Percentiles rank a stretch among this genome's conserved stretches.
These are phyloP conservation scores for Oryza brachyantha DNA, from an alignment of 176 grass and related monocot genomes.

Conservation along the genomic window DNA sequence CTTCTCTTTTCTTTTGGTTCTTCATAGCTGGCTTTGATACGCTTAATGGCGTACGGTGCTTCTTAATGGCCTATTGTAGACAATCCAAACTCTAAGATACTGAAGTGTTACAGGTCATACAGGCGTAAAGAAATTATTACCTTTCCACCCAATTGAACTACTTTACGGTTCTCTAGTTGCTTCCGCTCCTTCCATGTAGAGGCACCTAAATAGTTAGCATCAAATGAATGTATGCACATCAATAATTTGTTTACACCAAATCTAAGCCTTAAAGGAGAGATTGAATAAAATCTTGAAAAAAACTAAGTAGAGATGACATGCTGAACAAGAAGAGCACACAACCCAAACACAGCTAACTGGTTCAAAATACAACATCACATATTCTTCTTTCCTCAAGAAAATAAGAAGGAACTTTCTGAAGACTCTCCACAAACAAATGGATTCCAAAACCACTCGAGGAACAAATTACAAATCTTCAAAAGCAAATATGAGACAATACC, in stretches of 20 bases:
- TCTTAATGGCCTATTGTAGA: slow-evolving; percentile 67
- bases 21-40: slow-evolving; percentile 89
- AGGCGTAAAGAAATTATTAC: slow-evolving; percentile 25
- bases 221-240: background rate
- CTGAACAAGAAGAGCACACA: background rate
- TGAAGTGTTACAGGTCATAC: slow-evolving; percentile 11
- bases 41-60: slow-evolving; percentile 68
- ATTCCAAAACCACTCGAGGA: background rate
- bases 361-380: background rate
- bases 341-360: background rate
- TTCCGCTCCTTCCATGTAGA: slow-evolving; percentile 85
- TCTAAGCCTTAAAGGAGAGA: background rate
- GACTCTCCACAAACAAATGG: background rate
- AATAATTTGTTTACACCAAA: background rate
- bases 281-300: background rate
- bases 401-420: background rate
- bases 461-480: background rate
- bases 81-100: slow-evolving; percentile 16
- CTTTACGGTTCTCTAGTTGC: slow-evolving; percentile 70
- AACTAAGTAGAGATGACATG: background rate
- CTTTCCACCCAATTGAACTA: slow-evolving; percentile 84
- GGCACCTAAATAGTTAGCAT: slow-evolving; percentile 46
- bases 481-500: background rate
- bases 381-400: background rate
- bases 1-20: slow-evolving; percentile 68